A percentile compares a stretch with the other conserved stretches of the same genome.
These are phyloP conservation scores for Hericium coralloides DNA, from an alignment of 768 basidiomycete genomes.

Conservation along the genomic window DNA sequence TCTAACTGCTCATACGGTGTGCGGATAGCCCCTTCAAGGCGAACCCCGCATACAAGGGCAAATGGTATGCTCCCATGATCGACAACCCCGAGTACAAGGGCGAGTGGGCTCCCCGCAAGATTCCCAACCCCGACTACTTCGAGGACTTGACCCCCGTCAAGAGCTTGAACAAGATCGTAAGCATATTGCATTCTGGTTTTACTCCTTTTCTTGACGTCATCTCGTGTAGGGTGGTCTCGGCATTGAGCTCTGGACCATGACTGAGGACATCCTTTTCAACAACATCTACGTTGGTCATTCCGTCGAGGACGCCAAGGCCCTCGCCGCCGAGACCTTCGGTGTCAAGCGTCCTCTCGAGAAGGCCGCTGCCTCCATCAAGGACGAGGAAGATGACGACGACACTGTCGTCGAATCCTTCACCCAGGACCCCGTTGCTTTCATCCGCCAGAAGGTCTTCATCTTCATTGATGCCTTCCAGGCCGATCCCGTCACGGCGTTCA, in stretches of 20 bases:
- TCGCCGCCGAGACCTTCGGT: slow-evolving; percentile 86
- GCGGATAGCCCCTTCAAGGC: slow-evolving; percentile 63
- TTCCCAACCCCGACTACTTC: slow-evolving; percentile 85
- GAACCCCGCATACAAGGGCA: slow-evolving; percentile 96
- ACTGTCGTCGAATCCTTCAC: slow-evolving; percentile 39
- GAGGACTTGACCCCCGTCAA: slow-evolving; percentile 81
- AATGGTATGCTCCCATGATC: slow-evolving; percentile 91
- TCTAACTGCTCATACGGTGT: background rate
- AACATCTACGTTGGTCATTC: slow-evolving; percentile 95
- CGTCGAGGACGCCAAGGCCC: slow-evolving; percentile 66
- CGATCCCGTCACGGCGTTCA: slow-evolving; percentile 77
- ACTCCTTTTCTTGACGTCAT: background rate
- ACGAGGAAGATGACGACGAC: slow-evolving; percentile 35
- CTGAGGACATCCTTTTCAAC: slow-evolving; percentile 87
- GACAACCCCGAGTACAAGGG: slow-evolving; percentile 98
- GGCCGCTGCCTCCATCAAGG: slow-evolving; percentile 42
- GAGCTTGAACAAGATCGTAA: slow-evolving; percentile 75
- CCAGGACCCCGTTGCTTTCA: slow-evolving; percentile 70
- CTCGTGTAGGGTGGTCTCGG: slow-evolving; percentile 73
- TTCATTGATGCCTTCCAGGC: slow-evolving; percentile 74
- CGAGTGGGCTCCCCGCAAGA: slow-evolving; percentile 85
- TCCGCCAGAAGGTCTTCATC: slow-evolving; percentile 65
- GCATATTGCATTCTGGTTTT: slow-evolving; percentile 21
- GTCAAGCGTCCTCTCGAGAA: slow-evolving; percentile 83
- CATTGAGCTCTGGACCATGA: slow-evolving; percentile 99